phyloP scores from a whole-genome alignment of 2,329 filamentous ascomycete species.

The Bimuria novae-zelandiae region DNA sequence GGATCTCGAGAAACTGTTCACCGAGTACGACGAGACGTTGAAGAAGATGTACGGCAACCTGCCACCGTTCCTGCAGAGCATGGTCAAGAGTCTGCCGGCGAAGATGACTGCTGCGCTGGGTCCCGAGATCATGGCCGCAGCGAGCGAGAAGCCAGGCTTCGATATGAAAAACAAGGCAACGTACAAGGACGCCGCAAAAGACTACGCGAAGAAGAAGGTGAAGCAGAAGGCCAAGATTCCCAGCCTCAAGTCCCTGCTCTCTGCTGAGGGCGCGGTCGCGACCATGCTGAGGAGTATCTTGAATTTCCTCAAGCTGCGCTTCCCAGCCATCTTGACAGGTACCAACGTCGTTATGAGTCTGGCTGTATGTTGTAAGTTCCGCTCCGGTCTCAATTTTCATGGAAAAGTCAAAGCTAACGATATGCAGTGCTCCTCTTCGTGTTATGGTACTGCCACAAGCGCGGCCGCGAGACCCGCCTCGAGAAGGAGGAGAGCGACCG shows the following conservation, averaged over 20 bases:
- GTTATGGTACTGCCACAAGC: slow-evolving; percentile 98
- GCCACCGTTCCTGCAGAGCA: slow-evolving; percentile 79
- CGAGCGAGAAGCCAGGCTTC: slow-evolving; percentile 67
- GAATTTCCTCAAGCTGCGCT: slow-evolving; percentile 81
- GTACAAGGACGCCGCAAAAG: slow-evolving; percentile 17
- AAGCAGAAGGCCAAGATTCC: slow-evolving; percentile 66
- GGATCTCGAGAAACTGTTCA: slow-evolving; percentile 76
- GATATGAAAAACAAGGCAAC: slow-evolving; percentile 52
- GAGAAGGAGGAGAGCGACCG: slow-evolving; percentile 67
- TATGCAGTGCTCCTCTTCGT: slow-evolving; percentile 78
- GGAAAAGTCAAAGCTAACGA: slow-evolving; percentile 23
- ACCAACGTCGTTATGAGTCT: slow-evolving; percentile 91
- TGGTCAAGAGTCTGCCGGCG: slow-evolving; percentile 81
- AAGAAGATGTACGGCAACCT: slow-evolving; percentile 69
- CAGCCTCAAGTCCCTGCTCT: slow-evolving; percentile 77
- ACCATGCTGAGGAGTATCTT: slow-evolving; percentile 88
- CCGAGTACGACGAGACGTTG: slow-evolving; percentile 65
- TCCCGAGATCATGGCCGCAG: slow-evolving; percentile 80
- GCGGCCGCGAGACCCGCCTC: slow-evolving; percentile 82
- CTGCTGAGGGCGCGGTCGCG: slow-evolving; percentile 84
- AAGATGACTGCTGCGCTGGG: slow-evolving; percentile 77
- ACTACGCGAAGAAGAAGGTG: slow-evolving; percentile 11
- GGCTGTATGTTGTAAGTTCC: slow-evolving; percentile 78
- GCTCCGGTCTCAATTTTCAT: not conserved
- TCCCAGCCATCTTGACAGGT: slow-evolving; percentile 82